Percentiles rank a stretch among this genome's conserved stretches.
phyloP scores from a whole-genome alignment of 2,329 filamentous ascomycete species.

The Teratosphaeria destructans region DNA sequence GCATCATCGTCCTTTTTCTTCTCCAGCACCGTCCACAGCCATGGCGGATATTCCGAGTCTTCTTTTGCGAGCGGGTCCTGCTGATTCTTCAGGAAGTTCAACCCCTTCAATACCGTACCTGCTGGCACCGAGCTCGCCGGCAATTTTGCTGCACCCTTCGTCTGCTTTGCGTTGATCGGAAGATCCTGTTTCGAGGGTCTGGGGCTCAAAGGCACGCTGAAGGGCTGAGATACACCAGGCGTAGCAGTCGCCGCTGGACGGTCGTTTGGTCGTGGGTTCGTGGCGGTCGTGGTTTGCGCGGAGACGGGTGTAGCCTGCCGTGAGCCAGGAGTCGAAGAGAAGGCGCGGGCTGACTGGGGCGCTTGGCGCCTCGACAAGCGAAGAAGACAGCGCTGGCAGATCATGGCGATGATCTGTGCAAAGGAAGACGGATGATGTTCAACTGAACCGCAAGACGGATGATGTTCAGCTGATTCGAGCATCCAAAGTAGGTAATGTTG shows the following conservation, averaged over 20 bases:
- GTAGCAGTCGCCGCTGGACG: constrained; percentile 34
- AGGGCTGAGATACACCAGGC: constrained; percentile 33
- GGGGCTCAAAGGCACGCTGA: constrained; percentile 30
- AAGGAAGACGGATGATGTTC: background rate
- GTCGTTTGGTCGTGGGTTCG: constrained; percentile 22
- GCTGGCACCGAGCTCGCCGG: constrained; percentile 43
- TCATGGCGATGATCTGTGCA: constrained; percentile 13
- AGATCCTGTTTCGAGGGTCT: constrained; percentile 20
- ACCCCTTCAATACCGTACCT: constrained; percentile 59
- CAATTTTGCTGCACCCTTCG: constrained; percentile 19
- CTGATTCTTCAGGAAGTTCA: constrained; percentile 68
- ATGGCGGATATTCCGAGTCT: constrained; percentile 68
- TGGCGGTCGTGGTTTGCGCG: constrained; percentile 19
- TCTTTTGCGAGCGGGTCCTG: constrained; percentile 62
- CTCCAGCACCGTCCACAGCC: constrained; percentile 67
- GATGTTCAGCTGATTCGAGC: background rate
- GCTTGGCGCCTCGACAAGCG: constrained; percentile 13
- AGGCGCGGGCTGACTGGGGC: constrained; percentile 2
- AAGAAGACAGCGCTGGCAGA: constrained; percentile 21
- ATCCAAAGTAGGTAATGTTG: background rate
- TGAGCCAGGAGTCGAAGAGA: constrained; percentile 7
- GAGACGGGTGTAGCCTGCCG: constrained; percentile 16
- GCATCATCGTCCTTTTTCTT: constrained; percentile 42
- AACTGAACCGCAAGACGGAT: no score
- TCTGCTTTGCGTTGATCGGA: constrained; percentile 9